phyloP scores from a whole-genome alignment of 2,329 filamentous ascomycete species.

The Hypocreales sp. region DNA sequence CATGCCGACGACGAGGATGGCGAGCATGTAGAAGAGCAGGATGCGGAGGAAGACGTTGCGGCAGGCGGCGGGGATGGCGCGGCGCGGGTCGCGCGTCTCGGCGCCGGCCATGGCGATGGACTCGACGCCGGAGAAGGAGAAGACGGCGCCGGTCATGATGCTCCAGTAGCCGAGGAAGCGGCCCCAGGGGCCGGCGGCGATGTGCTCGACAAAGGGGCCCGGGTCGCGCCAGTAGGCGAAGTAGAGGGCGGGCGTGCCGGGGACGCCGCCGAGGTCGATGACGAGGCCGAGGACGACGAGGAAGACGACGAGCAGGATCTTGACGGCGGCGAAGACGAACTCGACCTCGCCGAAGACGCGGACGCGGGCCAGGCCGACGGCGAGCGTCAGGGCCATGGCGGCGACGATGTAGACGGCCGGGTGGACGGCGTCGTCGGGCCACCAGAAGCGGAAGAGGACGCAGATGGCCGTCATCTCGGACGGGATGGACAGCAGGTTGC shows the following conservation, averaged over 20 bases:
- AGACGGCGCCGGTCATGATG: constrained; percentile 47
- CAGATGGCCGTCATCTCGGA: constrained; percentile 48
- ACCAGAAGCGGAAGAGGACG: constrained; percentile 49
- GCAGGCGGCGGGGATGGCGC: constrained; percentile 38
- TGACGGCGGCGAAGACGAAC: constrained; percentile 34
- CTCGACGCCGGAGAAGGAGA: constrained; percentile 52
- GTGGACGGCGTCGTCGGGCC: constrained; percentile 27
- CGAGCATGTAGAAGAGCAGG: constrained; percentile 45
- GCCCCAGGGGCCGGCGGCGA: constrained; percentile 41
- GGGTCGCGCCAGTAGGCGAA: constrained; percentile 57
- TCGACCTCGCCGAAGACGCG: constrained; percentile 46
- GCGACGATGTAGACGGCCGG: constrained; percentile 31
- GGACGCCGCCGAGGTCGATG: constrained; percentile 46
- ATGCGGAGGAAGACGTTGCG: constrained; percentile 43
- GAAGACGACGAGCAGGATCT: constrained; percentile 45
- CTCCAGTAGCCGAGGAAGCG: constrained; percentile 52
- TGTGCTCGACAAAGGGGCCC: constrained; percentile 50
- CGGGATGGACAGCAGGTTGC: constrained; percentile 36
- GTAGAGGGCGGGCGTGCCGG: constrained; percentile 41
- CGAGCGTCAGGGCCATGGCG: constrained; percentile 35
- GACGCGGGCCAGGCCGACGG: constrained; percentile 42
- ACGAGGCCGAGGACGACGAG: constrained; percentile 46
- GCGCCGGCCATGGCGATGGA: constrained; percentile 46
- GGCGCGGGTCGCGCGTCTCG: constrained; percentile 38
- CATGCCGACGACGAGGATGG: constrained; percentile 55